These are phyloP conservation scores for Fusarium gaditjirri DNA, from an alignment of 2,329 filamentous ascomycete species.

Conservation along the genomic window DNA sequence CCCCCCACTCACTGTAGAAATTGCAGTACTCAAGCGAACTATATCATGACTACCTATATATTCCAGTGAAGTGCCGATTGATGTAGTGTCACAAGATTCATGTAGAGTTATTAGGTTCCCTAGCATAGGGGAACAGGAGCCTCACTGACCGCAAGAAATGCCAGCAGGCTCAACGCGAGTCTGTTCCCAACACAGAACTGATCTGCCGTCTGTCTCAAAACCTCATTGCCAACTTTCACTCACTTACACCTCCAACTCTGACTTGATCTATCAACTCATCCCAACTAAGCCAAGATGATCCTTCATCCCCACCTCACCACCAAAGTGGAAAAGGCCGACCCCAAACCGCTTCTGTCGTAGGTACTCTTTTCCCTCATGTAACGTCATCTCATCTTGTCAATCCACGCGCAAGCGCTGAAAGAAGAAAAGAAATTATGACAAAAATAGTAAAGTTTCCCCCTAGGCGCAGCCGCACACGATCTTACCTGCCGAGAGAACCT, in stretches of 20 bases:
- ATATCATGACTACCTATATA: neutral
- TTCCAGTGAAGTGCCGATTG: neutral
- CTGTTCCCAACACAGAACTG: neutral
- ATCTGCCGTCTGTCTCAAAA: neutral
- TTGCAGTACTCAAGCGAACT: neutral
- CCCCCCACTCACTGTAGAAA: neutral
- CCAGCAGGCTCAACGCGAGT: neutral
- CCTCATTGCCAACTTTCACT: neutral
- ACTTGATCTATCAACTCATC: neutral
- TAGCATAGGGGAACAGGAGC: neutral
- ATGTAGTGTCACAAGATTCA: neutral
- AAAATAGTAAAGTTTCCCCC: constrained; percentile 51
- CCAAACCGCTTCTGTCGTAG: constrained; percentile 33
- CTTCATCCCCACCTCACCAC: constrained; percentile 32
- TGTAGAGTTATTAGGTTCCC: neutral
- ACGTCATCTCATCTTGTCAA: constrained; percentile 19
- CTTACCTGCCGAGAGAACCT: neutral
- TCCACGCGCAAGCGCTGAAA: neutral
- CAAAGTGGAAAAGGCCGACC: constrained; percentile 35
- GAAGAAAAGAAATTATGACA: constrained; percentile 26
- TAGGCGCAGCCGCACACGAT: neutral
- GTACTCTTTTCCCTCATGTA: constrained; percentile 7
- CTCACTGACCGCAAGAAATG: neutral
- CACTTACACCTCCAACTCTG: neutral
- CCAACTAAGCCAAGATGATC: constrained; percentile 9